phyloP scores from a whole-genome alignment of 208 protist species.

The Trypanosomatidae sp. region DNA sequence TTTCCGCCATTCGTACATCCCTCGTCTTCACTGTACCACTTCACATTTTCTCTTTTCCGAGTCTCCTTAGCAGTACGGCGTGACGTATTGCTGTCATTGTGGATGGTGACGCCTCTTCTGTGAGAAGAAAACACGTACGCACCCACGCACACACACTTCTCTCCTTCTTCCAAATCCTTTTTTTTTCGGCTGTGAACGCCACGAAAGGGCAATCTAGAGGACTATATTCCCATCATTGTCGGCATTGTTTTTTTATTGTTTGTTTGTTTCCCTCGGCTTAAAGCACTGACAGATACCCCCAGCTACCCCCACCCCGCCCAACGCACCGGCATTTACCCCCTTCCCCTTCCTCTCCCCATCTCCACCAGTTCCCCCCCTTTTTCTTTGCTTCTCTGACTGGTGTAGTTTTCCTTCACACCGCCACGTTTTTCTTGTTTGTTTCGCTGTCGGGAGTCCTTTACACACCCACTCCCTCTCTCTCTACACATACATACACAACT shows the following conservation, averaged over 20 bases:
- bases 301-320: too few species aligned
- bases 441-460: background rate
- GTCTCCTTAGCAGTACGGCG: background rate
- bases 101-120: background rate
- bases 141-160: background rate
- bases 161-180: background rate
- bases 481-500: background rate
- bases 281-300: too few species aligned
- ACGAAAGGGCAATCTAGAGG: background rate
- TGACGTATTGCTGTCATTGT: background rate
- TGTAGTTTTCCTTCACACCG: background rate
- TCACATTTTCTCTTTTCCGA: background rate
- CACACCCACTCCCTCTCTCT: too few species aligned
- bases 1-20: background rate
- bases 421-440: conserved; percentile 1
- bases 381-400: background rate
- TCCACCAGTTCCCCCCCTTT: background rate
- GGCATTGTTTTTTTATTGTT: background rate
- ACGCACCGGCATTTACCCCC: too few species aligned
- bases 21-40: background rate
- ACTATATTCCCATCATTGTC: conserved; percentile 1
- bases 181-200: conserved; percentile 6
- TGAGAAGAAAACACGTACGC: background rate
- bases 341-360: too few species aligned
- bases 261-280: background rate